phyloP scores from a whole-genome alignment of 305 asterid species.

The Petunia hybrid region DNA sequence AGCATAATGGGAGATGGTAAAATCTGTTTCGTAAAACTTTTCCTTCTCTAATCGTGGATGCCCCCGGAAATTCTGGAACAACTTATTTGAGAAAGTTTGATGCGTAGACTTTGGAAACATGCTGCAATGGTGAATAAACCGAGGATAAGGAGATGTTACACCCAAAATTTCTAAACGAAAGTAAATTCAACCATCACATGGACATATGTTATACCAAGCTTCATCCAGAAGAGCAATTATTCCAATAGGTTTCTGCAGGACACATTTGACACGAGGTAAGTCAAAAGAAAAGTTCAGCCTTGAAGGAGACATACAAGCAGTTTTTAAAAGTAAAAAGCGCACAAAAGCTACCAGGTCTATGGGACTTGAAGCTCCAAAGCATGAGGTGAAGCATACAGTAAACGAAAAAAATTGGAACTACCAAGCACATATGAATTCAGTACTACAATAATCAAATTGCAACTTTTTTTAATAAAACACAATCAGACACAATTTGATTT shows the following conservation, averaged over 20 bases:
- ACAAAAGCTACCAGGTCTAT: background rate
- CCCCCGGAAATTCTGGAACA: constrained; percentile 78
- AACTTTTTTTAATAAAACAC: too few species aligned
- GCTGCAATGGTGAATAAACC: constrained; percentile 56
- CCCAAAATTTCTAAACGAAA: constrained; percentile 2
- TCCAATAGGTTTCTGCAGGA: constrained; percentile 97
- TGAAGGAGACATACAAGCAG: background rate
- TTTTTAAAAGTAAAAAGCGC: constrained; percentile 6
- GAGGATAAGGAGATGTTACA: constrained; percentile 41
- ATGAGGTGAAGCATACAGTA: background rate
- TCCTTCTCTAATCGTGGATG: constrained; percentile 85
- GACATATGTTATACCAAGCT: constrained; percentile 75
- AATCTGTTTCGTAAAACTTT: constrained; percentile 93
- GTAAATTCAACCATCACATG: constrained; percentile 16
- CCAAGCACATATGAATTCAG: background rate
- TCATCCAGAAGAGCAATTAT: constrained; percentile 94
- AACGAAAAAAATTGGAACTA: background rate
- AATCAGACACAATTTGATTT: too few species aligned
- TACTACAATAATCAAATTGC: constrained; percentile 25
- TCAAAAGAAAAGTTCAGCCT: constrained; percentile 29
- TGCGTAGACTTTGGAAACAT: constrained; percentile 99
- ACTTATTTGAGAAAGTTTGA: constrained; percentile 89
- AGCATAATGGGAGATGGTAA: constrained; percentile 94
- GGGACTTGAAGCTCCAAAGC: constrained; percentile 6
- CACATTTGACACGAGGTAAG: constrained; percentile 38